phyloP scores from a whole-genome alignment of 1,284 basidiomycete species.

The Apiotrichum veenhuisii region DNA sequence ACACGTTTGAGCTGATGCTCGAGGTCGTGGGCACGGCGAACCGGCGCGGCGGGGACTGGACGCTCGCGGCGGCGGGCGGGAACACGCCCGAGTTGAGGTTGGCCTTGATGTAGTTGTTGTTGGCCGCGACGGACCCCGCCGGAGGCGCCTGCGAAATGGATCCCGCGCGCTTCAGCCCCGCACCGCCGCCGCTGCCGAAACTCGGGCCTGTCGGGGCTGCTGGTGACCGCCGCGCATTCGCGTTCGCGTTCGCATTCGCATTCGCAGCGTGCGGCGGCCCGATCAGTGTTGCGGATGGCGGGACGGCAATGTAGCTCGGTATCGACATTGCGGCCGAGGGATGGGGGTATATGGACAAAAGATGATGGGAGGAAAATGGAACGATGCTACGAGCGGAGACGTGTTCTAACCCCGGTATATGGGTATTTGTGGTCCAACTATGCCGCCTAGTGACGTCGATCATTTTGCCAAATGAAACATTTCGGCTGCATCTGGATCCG shows the following conservation, averaged over 20 bases:
- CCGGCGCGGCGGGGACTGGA: constrained; percentile 10
- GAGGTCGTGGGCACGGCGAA: constrained; percentile 23
- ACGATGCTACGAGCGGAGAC: no score
- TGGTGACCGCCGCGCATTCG: no score
- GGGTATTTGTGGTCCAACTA: no score
- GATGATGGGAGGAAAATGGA: not conserved
- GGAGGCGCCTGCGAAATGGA: not conserved
- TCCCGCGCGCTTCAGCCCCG: not conserved
- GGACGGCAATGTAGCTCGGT: constrained; percentile 22
- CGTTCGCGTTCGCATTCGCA: not conserved
- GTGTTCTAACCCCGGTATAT: no score
- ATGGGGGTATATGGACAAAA: not conserved
- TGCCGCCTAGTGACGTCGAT: constrained; percentile 8
- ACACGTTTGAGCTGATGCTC: constrained; percentile 38
- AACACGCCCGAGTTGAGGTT: no score
- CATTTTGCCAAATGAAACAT: no score
- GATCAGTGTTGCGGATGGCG: constrained; percentile 17
- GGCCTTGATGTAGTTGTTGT: no score
- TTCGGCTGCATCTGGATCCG: no score
- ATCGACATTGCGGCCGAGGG: not conserved
- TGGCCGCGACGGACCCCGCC: not conserved
- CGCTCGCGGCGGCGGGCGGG: constrained; percentile 1
- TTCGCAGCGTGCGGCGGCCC: not conserved
- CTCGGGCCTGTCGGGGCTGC: no score
- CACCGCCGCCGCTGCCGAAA: not conserved